Base-by-base conservation (phyloP, 2,329 filamentous ascomycete species). In the Colletotrichum costaricense region DNA sequence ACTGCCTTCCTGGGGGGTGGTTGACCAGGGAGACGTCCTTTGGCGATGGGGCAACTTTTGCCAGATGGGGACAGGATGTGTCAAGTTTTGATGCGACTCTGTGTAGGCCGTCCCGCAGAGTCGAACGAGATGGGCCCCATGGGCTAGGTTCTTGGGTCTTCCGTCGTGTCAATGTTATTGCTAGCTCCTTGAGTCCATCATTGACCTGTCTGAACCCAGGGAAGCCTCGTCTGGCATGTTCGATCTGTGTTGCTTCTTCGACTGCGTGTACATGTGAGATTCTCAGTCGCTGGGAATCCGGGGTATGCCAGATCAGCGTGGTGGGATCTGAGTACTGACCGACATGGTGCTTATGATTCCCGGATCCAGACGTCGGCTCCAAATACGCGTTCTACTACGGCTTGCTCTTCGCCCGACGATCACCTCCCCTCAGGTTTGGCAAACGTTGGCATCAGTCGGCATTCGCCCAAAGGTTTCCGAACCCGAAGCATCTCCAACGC, bases 51-150 rank as follows among this genome's bases (percentile, higher is more conserved):
- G 67, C 35, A 46, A 24, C 11, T 65, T 70, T 73, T 70, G 22
- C 60, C 70, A 70, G 33, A 70, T 66, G 12, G 56, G 71, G 67
- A 73, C 24, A 49, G 56, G 46, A 66, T 65, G 67, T 57, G 67
- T 70, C 67, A 62, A 57, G 67, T 19, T 71, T 71, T 70, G 67
- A 66, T 62, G 67, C 62, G 35, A 69, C 60, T 66, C 33, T 64
- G 59, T 54, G 54, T 69, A 14, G 54, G 55, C 49, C 38, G 59
- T 49, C 52, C 54, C 65, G 22, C 60, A 62, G 30, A 12, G 30
- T 60, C 56, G 67, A 55, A 59, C 38, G 66, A 65, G 67, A 69
- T 62, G 46, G 67, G 67, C n/a, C 67, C 70, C 66, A 65, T 56
- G 70, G 30, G 9, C 55, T 54, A 57, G 60, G 46, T 28, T 73